Evolutionary conservation across 768 basidiomycete species (phyloP).

Genomic region (Tricholoma matsutake): DNA sequence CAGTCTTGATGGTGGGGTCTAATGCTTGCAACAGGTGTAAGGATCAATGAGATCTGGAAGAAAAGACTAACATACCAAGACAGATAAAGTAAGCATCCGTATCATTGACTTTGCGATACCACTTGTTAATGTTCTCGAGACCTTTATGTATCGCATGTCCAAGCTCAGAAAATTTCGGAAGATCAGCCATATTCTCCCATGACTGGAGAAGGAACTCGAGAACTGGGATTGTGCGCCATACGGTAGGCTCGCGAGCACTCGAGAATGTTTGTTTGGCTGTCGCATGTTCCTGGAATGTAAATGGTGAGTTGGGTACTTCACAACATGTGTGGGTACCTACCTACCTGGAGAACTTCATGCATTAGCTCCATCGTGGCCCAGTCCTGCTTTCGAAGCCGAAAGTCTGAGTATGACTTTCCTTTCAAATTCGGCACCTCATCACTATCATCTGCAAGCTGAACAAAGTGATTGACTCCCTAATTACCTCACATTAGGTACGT

Average conservation of each 20-base stretch:
- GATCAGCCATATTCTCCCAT: conserved; percentile 14
- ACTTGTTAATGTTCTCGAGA: conserved; percentile 7
- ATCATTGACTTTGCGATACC: conserved; percentile 5
- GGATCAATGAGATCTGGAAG: neutral
- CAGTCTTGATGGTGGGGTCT: conserved; percentile 13
- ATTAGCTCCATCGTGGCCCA: conserved; percentile 12
- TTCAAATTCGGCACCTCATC: conserved; percentile 11
- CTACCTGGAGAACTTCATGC: conserved; percentile 17
- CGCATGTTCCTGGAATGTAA: conserved; percentile 12
- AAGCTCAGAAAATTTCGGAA: conserved; percentile 9
- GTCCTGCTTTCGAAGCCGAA: conserved; percentile 5
- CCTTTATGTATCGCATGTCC: conserved; percentile 6
- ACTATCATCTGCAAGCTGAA: conserved; percentile 14
- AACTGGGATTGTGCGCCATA: conserved; percentile 15
- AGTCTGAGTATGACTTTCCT: conserved; percentile 13
- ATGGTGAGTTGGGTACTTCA: neutral
- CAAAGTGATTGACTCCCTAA: conserved; percentile 11
- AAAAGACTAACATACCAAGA: conserved; percentile 5
- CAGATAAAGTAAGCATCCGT: conserved; percentile 14
- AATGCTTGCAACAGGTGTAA: conserved; percentile 4
- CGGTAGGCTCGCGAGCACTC: conserved; percentile 9
- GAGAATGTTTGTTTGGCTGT: conserved; percentile 14
- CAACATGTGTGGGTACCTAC: neutral
- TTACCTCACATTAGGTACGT: neutral
- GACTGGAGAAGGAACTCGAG: conserved; percentile 14